Percentiles rank a stretch among this genome's conserved stretches.
phyloP scores from a whole-genome alignment of 1,139 yeast genomes.

The Spathaspora sp. region DNA sequence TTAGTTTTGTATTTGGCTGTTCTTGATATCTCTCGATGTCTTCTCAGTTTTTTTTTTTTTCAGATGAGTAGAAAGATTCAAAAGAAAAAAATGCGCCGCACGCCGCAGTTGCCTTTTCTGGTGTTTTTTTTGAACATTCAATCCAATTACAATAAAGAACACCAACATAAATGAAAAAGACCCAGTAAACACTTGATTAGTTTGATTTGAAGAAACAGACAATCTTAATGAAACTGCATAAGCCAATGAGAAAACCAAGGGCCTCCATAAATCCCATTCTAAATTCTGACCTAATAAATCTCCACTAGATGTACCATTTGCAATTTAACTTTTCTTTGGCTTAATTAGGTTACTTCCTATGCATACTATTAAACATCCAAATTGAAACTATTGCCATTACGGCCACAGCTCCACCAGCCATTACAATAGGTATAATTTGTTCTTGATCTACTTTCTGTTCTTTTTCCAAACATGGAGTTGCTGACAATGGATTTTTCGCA shows the following conservation, averaged over 20 bases:
- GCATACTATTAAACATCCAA: conserved; percentile 57
- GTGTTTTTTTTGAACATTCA: conserved; percentile 74
- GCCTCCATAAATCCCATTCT: conserved; percentile 94
- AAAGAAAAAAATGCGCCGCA: conserved; percentile 3
- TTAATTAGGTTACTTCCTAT: conserved; percentile 15
- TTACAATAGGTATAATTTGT: conserved; percentile 47
- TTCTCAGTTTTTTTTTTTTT: conserved; percentile 4
- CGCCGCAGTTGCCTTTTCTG: conserved; percentile 1
- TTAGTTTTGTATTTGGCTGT: too few relatives aligned
- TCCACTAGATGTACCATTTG: conserved; percentile 13
- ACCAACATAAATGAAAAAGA: conserved; percentile 51
- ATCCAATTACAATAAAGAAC: conserved; percentile 56
- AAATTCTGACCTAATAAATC: conserved; percentile 30
- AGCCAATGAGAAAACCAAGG: conserved; percentile 66
- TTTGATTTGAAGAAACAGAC: conserved; percentile 37
- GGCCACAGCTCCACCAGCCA: conserved; percentile 68
- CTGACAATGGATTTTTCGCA: conserved; percentile 72
- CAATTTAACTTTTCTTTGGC: too few relatives aligned
- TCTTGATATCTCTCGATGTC: too few relatives aligned
- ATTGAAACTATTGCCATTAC: conserved; percentile 58
- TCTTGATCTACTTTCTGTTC: conserved; percentile 55
- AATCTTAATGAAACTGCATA: conserved; percentile 58
- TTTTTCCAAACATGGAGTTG: conserved; percentile 79
- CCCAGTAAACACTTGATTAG: conserved; percentile 52
- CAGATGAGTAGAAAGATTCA: conserved; percentile 9